These are phyloP conservation scores for Acer yangbiense DNA, from an alignment of 345 rosid species.

Conservation along the genomic window DNA sequence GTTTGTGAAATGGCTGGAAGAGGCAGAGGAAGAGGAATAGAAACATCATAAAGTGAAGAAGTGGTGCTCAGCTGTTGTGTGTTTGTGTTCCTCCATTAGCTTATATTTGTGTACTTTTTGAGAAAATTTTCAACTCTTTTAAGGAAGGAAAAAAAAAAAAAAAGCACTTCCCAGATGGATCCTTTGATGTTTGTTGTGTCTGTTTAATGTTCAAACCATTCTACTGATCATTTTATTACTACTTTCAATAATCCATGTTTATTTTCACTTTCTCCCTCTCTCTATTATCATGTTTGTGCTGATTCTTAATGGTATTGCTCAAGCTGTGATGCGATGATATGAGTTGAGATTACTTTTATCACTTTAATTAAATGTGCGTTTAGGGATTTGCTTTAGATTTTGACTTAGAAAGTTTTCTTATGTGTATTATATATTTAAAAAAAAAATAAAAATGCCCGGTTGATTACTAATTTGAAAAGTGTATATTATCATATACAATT, in stretches of 20 bases:
- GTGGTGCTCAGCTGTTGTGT: slow-evolving; percentile 9
- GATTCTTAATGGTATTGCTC: not conserved
- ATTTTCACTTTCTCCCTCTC: slow-evolving; percentile 2
- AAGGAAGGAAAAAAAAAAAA: not conserved
- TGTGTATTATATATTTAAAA: too few species aligned
- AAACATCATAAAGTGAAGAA: not conserved
- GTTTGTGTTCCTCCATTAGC: not conserved
- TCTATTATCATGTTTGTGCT: not conserved
- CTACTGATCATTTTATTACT: not conserved
- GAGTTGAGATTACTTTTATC: too few species aligned
- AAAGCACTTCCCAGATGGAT: slow-evolving; percentile 7
- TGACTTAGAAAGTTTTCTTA: too few species aligned
- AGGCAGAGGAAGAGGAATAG: slow-evolving; percentile 95
- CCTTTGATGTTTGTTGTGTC: slow-evolving; percentile 19
- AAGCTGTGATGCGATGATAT: too few species aligned
- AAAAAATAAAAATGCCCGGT: too few species aligned
- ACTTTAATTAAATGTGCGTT: too few species aligned
- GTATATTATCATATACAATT: too few species aligned
- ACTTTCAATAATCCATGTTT: slow-evolving; percentile 16
- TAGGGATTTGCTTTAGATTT: too few species aligned
- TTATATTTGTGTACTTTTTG: not conserved
- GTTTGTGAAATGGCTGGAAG: slow-evolving; percentile 98
- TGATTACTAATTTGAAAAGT: too few species aligned
- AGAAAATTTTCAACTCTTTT: slow-evolving; percentile 14
- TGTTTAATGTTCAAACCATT: slow-evolving; percentile 17